Percentiles rank a stretch among this genome's conserved stretches.
These are phyloP conservation scores for Tylopilus plumbeoviolaceoides DNA, from an alignment of 768 basidiomycete species.

Conservation along the genomic window DNA sequence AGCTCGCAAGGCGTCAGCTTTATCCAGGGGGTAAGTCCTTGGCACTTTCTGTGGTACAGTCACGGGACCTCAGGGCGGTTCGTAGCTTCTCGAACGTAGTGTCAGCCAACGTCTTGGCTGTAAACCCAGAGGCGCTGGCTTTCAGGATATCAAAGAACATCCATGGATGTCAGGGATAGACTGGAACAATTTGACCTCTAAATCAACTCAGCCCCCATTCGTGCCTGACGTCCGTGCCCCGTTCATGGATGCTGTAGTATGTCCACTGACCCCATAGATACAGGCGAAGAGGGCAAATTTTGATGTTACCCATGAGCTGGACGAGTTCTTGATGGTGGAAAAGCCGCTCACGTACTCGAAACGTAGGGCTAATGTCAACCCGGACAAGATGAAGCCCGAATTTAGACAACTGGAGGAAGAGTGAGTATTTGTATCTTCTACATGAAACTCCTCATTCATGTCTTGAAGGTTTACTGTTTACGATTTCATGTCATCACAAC, in stretches of 20 bases:
- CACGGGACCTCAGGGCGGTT: slow-evolving; percentile 2
- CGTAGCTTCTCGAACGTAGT: slow-evolving; percentile 82
- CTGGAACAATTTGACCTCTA: slow-evolving; percentile 75
- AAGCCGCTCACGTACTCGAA: slow-evolving; percentile 95
- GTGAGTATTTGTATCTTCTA: slow-evolving; percentile 38
- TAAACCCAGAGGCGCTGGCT: slow-evolving; percentile 58
- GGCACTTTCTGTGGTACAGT: slow-evolving; percentile 1
- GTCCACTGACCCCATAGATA: background rate
- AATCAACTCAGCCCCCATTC: slow-evolving; percentile 74
- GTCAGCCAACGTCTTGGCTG: slow-evolving; percentile 78
- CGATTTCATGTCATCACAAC: slow-evolving; percentile 69
- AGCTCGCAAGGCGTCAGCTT: slow-evolving; percentile 65
- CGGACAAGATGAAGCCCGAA: slow-evolving; percentile 88
- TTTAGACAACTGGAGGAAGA: slow-evolving; percentile 91
- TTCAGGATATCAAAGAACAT: slow-evolving; percentile 75
- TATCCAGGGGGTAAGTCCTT: slow-evolving; percentile 56
- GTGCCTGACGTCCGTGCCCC: slow-evolving; percentile 81
- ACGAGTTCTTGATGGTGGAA: slow-evolving; percentile 96
- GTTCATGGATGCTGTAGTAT: background rate
- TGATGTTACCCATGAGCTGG: slow-evolving; percentile 94
- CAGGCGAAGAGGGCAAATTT: slow-evolving; percentile 98
- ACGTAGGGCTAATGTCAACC: slow-evolving; percentile 81
- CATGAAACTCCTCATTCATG: slow-evolving; percentile 5
- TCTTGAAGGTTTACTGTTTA: slow-evolving; percentile 79
- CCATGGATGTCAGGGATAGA: slow-evolving; percentile 83